These are phyloP conservation scores for Lyophyllum shimeji DNA, from an alignment of 768 basidiomycete genomes.

Conservation along the genomic window DNA sequence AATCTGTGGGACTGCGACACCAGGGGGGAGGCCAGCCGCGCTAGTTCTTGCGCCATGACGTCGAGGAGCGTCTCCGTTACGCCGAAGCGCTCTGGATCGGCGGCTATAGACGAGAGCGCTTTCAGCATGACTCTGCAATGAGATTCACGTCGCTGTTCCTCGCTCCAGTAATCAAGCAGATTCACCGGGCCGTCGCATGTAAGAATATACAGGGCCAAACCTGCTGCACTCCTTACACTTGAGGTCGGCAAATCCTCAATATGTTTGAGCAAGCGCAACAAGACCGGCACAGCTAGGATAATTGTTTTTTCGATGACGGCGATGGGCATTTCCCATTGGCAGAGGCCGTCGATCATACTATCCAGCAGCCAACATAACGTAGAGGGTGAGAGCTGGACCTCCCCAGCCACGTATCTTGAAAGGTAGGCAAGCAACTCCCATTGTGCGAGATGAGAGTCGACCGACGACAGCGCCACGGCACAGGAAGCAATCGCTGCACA, in stretches of 20 bases:
- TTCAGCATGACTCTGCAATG: slow-evolving; percentile 33
- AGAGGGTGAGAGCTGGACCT: slow-evolving; percentile 27
- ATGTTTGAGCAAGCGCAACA: slow-evolving; percentile 32
- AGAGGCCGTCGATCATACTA: slow-evolving; percentile 35
- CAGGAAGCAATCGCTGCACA: slow-evolving; percentile 36
- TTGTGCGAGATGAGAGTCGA: slow-evolving; percentile 33
- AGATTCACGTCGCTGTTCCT: slow-evolving; percentile 25
- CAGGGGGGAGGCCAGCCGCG: slow-evolving; percentile 30
- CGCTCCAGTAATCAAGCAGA: slow-evolving; percentile 23
- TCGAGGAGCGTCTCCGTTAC: slow-evolving; percentile 30
- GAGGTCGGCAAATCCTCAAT: slow-evolving; percentile 27
- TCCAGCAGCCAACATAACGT: slow-evolving; percentile 38
- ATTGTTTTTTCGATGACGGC: slow-evolving; percentile 35
- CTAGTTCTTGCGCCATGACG: slow-evolving; percentile 31
- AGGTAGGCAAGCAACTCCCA: slow-evolving; percentile 35
- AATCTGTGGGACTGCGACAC: slow-evolving; percentile 28
- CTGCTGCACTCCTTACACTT: slow-evolving; percentile 28
- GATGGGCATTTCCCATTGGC: slow-evolving; percentile 37
- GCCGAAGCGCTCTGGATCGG: slow-evolving; percentile 29
- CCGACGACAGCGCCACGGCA: slow-evolving; percentile 32
- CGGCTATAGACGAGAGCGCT: slow-evolving; percentile 31
- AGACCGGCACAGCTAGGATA: slow-evolving; percentile 31
- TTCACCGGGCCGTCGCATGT: slow-evolving; percentile 27
- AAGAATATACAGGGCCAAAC: slow-evolving; percentile 30
- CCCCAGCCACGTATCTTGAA: slow-evolving; percentile 28